Conservation (phyloP, 148 eudicot genomes). For the Persicaria maculosa region DNA sequence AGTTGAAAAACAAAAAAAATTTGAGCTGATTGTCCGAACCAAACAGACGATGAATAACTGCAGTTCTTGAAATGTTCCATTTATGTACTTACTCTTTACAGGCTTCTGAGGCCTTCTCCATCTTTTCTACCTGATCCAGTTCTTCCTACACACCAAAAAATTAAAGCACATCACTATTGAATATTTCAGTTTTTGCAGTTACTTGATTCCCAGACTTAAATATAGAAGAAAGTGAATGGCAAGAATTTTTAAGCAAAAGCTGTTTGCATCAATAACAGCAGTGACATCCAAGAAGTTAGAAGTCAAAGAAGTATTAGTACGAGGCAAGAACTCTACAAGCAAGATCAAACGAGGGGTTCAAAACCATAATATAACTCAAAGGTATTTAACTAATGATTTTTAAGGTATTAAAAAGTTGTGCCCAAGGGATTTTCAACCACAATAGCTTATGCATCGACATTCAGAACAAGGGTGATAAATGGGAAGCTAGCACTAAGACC, state of each 20-base stretch:
- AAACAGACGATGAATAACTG: background rate
- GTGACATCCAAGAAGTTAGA: background rate
- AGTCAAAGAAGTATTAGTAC: background rate
- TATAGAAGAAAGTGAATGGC: background rate
- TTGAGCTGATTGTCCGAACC: background rate
- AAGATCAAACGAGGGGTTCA: background rate
- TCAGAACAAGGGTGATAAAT: background rate
- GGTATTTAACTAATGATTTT: background rate
- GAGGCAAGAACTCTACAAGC: background rate
- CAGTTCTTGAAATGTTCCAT: background rate
- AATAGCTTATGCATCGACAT: background rate
- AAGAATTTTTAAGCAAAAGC: background rate
- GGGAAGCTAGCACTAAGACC: background rate
- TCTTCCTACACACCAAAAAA: constrained; percentile 47
- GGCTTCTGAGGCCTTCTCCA: constrained; percentile 54
- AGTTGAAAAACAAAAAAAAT: constrained; percentile 6
- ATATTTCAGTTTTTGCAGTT: background rate
- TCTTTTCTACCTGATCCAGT: constrained; percentile 66
- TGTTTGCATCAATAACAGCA: background rate
- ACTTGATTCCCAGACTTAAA: background rate
- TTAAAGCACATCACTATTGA: background rate
- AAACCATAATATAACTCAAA: background rate
- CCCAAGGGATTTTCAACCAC: background rate
- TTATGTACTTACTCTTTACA: constrained; percentile 69
- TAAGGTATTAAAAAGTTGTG: background rate